These are phyloP conservation scores for Capronia epimyces DNA, from an alignment of 2,329 filamentous ascomycete genomes.

Conservation along the genomic window DNA sequence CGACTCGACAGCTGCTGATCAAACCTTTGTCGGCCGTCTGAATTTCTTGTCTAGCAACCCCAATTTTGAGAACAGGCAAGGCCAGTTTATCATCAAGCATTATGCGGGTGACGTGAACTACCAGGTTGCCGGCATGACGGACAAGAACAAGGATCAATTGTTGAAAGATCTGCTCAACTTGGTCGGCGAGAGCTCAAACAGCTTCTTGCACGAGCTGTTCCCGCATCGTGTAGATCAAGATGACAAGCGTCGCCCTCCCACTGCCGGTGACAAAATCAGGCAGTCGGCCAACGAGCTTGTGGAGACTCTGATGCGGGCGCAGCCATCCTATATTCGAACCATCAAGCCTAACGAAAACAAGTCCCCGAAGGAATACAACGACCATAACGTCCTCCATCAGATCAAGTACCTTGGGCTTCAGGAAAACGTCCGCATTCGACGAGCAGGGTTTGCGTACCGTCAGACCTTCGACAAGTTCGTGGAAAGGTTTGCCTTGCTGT, in stretches of 20 bases:
- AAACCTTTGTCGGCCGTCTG: constrained; percentile 89
- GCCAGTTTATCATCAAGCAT: constrained; percentile 97
- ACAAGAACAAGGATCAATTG: constrained; percentile 98
- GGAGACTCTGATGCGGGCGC: constrained; percentile 91
- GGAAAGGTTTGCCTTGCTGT: constrained; percentile 91
- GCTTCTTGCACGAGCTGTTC: constrained; percentile 83
- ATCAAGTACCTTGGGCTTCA: constrained; percentile 99
- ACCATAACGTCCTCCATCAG: constrained; percentile 88
- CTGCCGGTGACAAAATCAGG: constrained; percentile 94
- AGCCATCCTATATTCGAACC: constrained; percentile 95
- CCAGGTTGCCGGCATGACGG: constrained; percentile 91
- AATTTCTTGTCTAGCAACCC: constrained; percentile 82
- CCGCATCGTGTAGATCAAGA: constrained; percentile 91
- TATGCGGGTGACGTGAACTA: constrained; percentile 97
- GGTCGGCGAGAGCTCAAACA: constrained; percentile 75
- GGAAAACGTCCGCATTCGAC: constrained; percentile 94
- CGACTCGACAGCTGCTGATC: constrained; percentile 86
- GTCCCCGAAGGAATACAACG: constrained; percentile 86
- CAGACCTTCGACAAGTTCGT: constrained; percentile 98
- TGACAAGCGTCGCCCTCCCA: constrained; percentile 88
- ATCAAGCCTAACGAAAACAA: constrained; percentile 99
- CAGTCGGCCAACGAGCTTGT: constrained; percentile 91
- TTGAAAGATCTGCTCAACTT: constrained; percentile 89
- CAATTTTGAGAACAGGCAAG: constrained; percentile 86
- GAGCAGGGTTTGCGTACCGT: constrained; percentile 93